Percentiles rank a stretch among this genome's conserved stretches.
Evolutionary conservation across 1,139 yeast genomes (phyloP).

Genomic region (Pichia kudriavzevii): DNA sequence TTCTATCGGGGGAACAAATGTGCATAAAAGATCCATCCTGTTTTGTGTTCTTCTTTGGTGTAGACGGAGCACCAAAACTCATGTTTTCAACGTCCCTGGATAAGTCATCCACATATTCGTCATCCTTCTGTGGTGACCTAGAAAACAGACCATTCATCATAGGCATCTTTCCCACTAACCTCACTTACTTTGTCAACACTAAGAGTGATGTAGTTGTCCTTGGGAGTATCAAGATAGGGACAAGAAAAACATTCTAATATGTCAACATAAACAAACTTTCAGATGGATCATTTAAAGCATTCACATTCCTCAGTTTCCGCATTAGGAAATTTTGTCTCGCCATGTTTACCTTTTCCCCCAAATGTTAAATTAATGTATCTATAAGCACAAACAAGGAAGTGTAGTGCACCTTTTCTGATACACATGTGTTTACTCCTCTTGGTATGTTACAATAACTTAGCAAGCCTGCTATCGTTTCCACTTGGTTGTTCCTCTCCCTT

Average conservation of each 20-base stretch:
- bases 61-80: constrained; percentile 24
- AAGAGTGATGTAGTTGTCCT: too few species aligned
- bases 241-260: too few species aligned
- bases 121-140: constrained; percentile 22
- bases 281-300: background rate
- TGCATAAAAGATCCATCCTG: constrained; percentile 25
- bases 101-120: constrained; percentile 25
- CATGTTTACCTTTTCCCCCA: constrained; percentile 9
- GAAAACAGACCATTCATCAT: constrained; percentile 26
- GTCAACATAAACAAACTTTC: background rate
- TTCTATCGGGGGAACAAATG: constrained; percentile 26
- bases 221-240: too few species aligned
- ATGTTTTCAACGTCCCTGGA: constrained; percentile 28
- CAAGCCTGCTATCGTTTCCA: background rate
- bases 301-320: constrained; percentile 4
- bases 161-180: constrained; percentile 22
- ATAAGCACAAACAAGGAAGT: too few species aligned
- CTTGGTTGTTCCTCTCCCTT: background rate
- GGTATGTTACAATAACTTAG: constrained; percentile 1
- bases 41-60: constrained; percentile 16
- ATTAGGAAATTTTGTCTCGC: constrained; percentile 2
- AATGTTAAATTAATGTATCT: constrained; percentile 3
- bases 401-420: too few species aligned
- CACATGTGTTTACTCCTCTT: background rate
- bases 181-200: too few species aligned